A percentile compares a stretch with the other conserved stretches of the same genome.
phyloP scores from a whole-genome alignment of 2,329 filamentous ascomycete genomes.

The Colletotrichum orbiculare region DNA sequence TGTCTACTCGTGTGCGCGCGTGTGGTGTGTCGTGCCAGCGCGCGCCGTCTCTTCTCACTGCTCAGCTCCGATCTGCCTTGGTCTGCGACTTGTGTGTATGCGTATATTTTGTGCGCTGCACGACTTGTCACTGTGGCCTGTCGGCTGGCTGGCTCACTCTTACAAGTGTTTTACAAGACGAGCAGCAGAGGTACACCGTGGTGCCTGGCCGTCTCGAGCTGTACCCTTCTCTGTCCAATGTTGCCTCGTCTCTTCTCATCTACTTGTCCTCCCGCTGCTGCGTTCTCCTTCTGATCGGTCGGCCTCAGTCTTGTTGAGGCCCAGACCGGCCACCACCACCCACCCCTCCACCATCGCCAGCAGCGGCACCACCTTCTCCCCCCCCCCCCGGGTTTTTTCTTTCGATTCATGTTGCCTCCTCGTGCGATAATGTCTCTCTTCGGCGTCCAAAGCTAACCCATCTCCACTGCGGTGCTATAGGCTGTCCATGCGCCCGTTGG shows the following conservation, averaged over 20 bases:
- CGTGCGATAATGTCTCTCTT: constrained; percentile 18
- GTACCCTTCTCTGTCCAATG: constrained; percentile 25
- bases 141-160: constrained; percentile 22
- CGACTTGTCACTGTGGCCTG: constrained; percentile 26
- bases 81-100: background rate
- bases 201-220: constrained; percentile 24
- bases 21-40: background rate
- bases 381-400: background rate
- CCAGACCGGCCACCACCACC: constrained; percentile 28
- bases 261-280: background rate
- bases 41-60: too few relatives aligned
- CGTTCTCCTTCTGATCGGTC: constrained; percentile 29
- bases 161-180: constrained; percentile 1
- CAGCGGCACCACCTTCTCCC: background rate
- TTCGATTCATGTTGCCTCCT: constrained; percentile 19
- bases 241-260: constrained; percentile 25
- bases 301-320: constrained; percentile 29
- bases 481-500: constrained; percentile 15
- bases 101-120: constrained; percentile 18
- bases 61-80: too few relatives aligned
- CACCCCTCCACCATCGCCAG: constrained; percentile 5
- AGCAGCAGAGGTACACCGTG: constrained; percentile 29
- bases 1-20: constrained; percentile 1
- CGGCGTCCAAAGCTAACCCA: constrained; percentile 20
- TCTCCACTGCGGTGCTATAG: constrained; percentile 10